phyloP scores from a whole-genome alignment of 2,329 filamentous ascomycete genomes.

The Macrophomina phaseolina region DNA sequence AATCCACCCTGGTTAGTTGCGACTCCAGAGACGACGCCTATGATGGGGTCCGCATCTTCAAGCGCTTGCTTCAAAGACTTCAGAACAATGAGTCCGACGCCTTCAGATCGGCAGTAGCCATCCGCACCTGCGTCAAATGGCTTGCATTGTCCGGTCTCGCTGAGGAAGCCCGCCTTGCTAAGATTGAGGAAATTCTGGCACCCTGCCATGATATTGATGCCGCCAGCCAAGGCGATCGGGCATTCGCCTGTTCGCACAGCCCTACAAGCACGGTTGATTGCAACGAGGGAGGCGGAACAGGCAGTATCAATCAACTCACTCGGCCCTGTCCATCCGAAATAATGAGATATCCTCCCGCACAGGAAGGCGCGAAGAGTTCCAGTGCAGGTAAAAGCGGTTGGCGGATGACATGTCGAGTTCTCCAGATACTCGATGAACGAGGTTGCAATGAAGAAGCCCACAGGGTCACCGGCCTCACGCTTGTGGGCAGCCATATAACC shows the following conservation, averaged over 20 bases:
- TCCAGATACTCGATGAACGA: constrained; percentile 40
- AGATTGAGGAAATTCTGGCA: constrained; percentile 42
- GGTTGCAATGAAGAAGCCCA: constrained; percentile 43
- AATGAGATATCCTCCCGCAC: constrained; percentile 27
- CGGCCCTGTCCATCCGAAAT: constrained; percentile 31
- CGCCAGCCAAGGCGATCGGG: constrained; percentile 42
- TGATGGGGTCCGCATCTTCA: constrained; percentile 54
- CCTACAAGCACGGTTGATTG: constrained; percentile 35
- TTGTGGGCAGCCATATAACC: constrained; percentile 30
- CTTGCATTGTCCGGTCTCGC: constrained; percentile 53
- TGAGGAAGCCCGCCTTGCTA: constrained; percentile 49
- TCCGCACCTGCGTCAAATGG: constrained; percentile 46
- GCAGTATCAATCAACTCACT: constrained; percentile 34
- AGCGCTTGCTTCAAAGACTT: constrained; percentile 57
- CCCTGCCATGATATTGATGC: constrained; percentile 38
- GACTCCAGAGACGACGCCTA: constrained; percentile 45
- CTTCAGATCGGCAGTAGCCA: constrained; percentile 60
- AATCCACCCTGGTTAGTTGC: constrained; percentile 7
- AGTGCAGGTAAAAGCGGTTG: constrained; percentile 36
- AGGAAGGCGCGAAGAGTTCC: constrained; percentile 29
- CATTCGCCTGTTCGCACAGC: constrained; percentile 38
- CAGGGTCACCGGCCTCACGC: constrained; percentile 29
- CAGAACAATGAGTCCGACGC: constrained; percentile 54
- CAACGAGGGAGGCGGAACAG: constrained; percentile 34
- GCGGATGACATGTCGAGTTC: constrained; percentile 42